Conservation (phyloP, 306 rosid species). For the Malus orientalis region DNA sequence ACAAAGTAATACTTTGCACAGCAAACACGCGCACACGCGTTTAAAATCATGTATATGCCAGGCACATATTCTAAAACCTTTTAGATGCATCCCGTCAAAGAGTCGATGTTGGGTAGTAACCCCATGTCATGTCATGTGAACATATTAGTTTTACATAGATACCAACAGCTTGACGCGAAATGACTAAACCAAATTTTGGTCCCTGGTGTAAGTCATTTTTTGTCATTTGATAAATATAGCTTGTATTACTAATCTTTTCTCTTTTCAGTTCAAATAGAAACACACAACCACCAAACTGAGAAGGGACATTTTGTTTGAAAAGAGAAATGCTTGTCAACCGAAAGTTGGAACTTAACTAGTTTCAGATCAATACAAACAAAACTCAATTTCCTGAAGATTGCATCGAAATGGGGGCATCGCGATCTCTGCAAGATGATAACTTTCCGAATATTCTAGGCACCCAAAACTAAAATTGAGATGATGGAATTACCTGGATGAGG, state of each 20-base stretch:
- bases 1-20: too few species aligned
- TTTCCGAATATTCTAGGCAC: background rate
- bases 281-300: too few species aligned
- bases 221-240: background rate
- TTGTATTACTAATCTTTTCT: too few species aligned
- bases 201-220: background rate
- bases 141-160: too few species aligned
- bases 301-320: background rate
- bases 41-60: too few species aligned
- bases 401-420: background rate
- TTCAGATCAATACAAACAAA: background rate
- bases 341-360: too few species aligned
- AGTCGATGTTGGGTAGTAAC: background rate
- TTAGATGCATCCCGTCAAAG: background rate
- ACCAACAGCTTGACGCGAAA: background rate
- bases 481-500: constrained; percentile 54
- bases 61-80: background rate
- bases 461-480: background rate
- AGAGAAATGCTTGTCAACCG: too few species aligned
- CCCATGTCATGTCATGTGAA: background rate
- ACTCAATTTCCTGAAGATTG: background rate
- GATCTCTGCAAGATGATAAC: background rate
- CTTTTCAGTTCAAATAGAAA: too few species aligned
- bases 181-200: background rate
- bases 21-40: too few species aligned